Base-by-base conservation (phyloP, 2,329 filamentous ascomycete species). In the Aspergillus carbonarius region DNA sequence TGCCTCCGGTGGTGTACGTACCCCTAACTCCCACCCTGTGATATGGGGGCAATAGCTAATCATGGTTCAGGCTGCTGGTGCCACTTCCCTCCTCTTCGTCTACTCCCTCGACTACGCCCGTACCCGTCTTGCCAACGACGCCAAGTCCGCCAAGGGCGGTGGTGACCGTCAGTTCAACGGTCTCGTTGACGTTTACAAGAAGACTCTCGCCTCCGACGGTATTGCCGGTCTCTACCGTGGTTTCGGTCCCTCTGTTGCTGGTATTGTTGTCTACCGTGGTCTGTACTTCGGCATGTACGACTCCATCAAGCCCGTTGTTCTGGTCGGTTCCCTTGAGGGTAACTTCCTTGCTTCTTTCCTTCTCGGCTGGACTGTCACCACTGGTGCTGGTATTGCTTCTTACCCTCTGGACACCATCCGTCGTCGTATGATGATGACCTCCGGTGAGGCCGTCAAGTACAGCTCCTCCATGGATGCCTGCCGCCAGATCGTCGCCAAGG, bases 271-370 rank as follows among this genome's bases (percentile, higher is more conserved):
- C 85, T 99, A 99, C 92, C 95, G 95, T 92, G 95, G 95, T 97
- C 92, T 99, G 76, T 99, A 99, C 93, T 99, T 99, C 90, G 95
- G 95, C 81, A 90, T 99, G 90, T 99, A 99, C 92, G 95, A 99
- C 86, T 99, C 95, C 74, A 89, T 99, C 88, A 99, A 99, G 92
- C 95, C 95, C 74, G 91, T 98, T 78, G 81, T 98, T 83, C 92
- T 99, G 70, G 87, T 90, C 79, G 95, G 95, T 80, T 66, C 79
- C 81, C 92, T 99, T 74, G 88, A 92, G 84, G 93, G 93, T 85
- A 97, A 93, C 91, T 99, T 99, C 93, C 85, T 99, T 77, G 95
- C 95, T 81, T 99, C 95, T 72, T 99, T 99, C 92, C 78, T 87
- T 79, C 95, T 99, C 82, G 95, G 95, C 80, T 99, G 95, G 95